Conservation (phyloP, 2,329 filamentous ascomycete species). For the Aspergillus unguis region DNA sequence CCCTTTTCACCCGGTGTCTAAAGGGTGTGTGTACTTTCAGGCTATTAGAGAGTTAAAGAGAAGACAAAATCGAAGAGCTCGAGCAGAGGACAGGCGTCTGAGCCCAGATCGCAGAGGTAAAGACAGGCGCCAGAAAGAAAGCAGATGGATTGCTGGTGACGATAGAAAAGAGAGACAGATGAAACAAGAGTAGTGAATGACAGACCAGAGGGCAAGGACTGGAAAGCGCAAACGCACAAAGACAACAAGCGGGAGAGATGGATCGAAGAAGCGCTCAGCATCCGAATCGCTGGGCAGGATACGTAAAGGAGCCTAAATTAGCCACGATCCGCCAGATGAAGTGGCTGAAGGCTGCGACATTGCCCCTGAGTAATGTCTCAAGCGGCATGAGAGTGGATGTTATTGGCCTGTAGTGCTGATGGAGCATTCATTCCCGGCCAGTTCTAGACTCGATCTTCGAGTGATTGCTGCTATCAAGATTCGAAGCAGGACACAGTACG, state of each 20-base stretch:
- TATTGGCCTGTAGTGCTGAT: conserved; percentile 7
- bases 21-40: neutral
- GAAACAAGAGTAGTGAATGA: neutral
- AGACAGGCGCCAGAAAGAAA: conserved; percentile 2
- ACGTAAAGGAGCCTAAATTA: conserved; percentile 7
- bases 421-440: neutral
- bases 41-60: neutral
- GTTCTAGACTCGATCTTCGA: neutral
- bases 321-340: neutral
- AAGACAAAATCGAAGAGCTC: neutral
- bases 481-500: no score
- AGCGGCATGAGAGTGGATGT: neutral
- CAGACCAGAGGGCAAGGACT: neutral
- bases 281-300: neutral
- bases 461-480: neutral
- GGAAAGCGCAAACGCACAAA: neutral
- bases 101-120: neutral
- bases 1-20: neutral
- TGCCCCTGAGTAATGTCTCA: conserved; percentile 22
- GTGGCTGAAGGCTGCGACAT: conserved; percentile 19
- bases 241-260: neutral
- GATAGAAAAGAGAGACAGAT: neutral
- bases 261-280: neutral
- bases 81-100: neutral
- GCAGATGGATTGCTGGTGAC: conserved; percentile 1